A percentile compares a stretch with the other conserved stretches of the same genome.
Evolutionary conservation across 192 early-diverging fungal genomes (phyloP).

Genomic region (Coemansia sp.): DNA sequence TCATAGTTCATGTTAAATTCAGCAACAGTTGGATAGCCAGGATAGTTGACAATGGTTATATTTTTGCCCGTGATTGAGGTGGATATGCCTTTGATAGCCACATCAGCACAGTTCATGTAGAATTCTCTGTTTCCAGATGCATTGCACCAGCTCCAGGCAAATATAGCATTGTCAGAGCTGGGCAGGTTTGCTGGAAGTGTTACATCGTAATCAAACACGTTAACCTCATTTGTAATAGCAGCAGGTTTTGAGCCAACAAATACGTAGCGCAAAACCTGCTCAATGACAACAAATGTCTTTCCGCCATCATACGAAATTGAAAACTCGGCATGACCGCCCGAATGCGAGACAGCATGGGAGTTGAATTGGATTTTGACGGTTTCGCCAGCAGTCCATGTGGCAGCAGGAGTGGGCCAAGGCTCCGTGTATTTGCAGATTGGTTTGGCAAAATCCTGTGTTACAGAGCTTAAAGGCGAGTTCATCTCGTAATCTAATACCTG

Average conservation of each 20-base stretch:
- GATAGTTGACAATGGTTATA: slow-evolving; percentile 34
- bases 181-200: slow-evolving; percentile 58
- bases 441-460: slow-evolving; percentile 5
- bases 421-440: slow-evolving; percentile 39
- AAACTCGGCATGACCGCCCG: slow-evolving; percentile 58
- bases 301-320: slow-evolving; percentile 53
- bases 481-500: slow-evolving; percentile 40
- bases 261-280: slow-evolving; percentile 29
- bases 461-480: slow-evolving; percentile 22
- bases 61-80: slow-evolving; percentile 18
- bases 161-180: slow-evolving; percentile 50
- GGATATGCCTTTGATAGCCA: slow-evolving; percentile 17
- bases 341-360: slow-evolving; percentile 26
- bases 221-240: slow-evolving; percentile 8
- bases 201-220: slow-evolving; percentile 43
- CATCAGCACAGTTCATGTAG: slow-evolving; percentile 57
- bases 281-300: slow-evolving; percentile 55
- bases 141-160: slow-evolving; percentile 67
- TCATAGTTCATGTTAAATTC: slow-evolving; percentile 17
- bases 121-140: slow-evolving; percentile 61
- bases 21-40: slow-evolving; percentile 9
- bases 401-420: slow-evolving; percentile 27
- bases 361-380: slow-evolving; percentile 28
- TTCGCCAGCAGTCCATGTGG: slow-evolving; percentile 41
- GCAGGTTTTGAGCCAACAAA: slow-evolving; percentile 29